A percentile compares a stretch with the other conserved stretches of the same genome.
phyloP scores from a whole-genome alignment of 352 stramenopile genomes.

The Bremia lactucae region DNA sequence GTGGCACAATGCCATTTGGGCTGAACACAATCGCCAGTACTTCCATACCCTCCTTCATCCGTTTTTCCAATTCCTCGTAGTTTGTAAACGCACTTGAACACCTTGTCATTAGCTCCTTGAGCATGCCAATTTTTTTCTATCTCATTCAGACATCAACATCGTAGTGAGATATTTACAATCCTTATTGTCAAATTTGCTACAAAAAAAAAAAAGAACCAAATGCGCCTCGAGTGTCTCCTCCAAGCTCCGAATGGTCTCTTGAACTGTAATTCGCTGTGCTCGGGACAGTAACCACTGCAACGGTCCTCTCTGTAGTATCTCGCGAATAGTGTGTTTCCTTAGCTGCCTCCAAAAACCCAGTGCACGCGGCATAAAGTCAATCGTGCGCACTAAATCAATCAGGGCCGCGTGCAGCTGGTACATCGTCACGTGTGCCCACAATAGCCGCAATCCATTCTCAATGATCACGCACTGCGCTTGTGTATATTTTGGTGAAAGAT shows the following conservation, averaged over 20 bases:
- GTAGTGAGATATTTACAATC: not conserved
- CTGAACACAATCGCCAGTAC: slow-evolving; percentile 51
- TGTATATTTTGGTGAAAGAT: slow-evolving; percentile 8
- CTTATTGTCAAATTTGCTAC: not conserved
- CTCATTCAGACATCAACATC: not conserved
- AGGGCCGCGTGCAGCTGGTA: slow-evolving; percentile 51
- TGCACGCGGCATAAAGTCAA: slow-evolving; percentile 62
- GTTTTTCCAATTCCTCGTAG: slow-evolving; percentile 23
- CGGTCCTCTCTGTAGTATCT: slow-evolving; percentile 38
- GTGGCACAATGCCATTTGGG: slow-evolving; percentile 40
- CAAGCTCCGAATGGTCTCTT: slow-evolving; percentile 53
- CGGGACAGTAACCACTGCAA: slow-evolving; percentile 57
- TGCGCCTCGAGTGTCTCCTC: slow-evolving; percentile 54
- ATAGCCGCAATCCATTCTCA: slow-evolving; percentile 23
- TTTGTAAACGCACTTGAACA: slow-evolving; percentile 20
- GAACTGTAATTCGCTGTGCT: slow-evolving; percentile 36
- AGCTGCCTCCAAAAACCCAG: slow-evolving; percentile 60
- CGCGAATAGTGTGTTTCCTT: slow-evolving; percentile 34
- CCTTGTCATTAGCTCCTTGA: slow-evolving; percentile 51
- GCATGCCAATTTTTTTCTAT: slow-evolving; percentile 58
- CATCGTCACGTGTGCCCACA: slow-evolving; percentile 54
- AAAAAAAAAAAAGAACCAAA: slow-evolving; percentile 26
- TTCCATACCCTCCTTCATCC: slow-evolving; percentile 34
- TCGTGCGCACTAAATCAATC: slow-evolving; percentile 42
- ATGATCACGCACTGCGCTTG: slow-evolving; percentile 22